Percentiles rank a stretch among this genome's conserved stretches.
phyloP scores from a whole-genome alignment of 163 green algal genomes.

The Scenedesmus sp. region DNA sequence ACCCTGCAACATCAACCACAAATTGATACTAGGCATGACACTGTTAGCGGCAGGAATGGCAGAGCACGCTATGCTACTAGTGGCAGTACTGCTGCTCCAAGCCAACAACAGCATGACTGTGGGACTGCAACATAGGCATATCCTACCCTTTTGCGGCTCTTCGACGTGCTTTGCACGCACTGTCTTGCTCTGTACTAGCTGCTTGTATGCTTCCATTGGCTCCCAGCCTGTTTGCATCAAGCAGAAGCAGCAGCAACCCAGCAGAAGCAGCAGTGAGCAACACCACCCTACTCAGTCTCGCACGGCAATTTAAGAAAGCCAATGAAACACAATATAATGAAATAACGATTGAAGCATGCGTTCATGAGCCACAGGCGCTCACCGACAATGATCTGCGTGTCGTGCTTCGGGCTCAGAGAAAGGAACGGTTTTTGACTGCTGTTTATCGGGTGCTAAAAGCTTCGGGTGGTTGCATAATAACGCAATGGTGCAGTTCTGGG shows the following conservation, averaged over 20 bases:
- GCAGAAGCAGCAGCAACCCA: neutral
- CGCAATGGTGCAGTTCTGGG: neutral
- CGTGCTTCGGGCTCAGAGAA: neutral
- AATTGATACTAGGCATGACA: neutral
- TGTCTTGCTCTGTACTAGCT: slow-evolving; percentile 29
- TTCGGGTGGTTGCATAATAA: neutral
- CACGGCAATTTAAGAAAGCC: neutral
- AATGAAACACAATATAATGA: neutral
- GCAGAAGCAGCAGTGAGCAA: neutral
- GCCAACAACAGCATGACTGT: neutral
- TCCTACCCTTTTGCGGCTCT: slow-evolving; percentile 16
- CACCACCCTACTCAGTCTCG: neutral
- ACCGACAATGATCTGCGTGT: neutral
- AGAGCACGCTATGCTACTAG: neutral
- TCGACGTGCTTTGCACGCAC: slow-evolving; percentile 41
- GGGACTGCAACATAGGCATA: neutral
- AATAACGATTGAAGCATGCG: too few relatives aligned
- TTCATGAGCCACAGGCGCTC: neutral
- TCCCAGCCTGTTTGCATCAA: neutral
- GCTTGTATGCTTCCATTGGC: slow-evolving; percentile 45
- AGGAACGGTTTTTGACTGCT: neutral
- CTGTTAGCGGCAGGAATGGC: neutral
- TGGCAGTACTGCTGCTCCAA: neutral
- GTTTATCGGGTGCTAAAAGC: neutral
- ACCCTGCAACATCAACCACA: neutral